Evolutionary conservation across 768 basidiomycete species (phyloP), one percentile per base, ranked within the genome.

Genomic region (Suillus americanus): DNA sequence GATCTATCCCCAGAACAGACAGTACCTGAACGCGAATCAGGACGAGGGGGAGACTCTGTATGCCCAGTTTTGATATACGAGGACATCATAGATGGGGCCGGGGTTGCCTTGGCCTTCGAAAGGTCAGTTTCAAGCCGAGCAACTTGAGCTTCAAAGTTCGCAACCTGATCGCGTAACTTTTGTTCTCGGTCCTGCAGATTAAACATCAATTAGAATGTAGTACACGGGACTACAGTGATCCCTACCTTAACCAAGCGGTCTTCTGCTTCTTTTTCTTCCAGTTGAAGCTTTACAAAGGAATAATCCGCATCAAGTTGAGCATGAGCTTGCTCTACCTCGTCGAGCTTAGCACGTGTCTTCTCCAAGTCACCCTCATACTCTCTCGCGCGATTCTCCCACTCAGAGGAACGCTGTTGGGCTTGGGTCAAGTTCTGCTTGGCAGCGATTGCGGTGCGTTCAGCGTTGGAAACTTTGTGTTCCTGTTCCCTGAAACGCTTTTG

Each of bases 381-480:
- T 70, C 87, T 88, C 23, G 90, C 86, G 28, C 88, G 88, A 66
- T 84, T 84, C 76, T 95, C 93, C 91, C 90, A 94, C 69, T 95
- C 93, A 3, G 84, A 78, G 3, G 90, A 84, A 30, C 90, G 90
- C 72, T 92, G 90, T 66, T 94, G 89, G 25, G 89, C 88, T 67
- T 90, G 87, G 25, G 82, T 75, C 35, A 94, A 81, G 72, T 76
- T 89, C 72, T 91, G 87, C 50, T 86, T 85, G 3, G 85, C 81
- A 20, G 86, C 76, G 28, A 76, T 77, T 1, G 86, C 80, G 13
- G 86, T 78, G 61, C 86, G 85, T 54, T 94, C 91, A 69, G 79
- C 85, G 68, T 85, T 89, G 33, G 80, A 72, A 3, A 82, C 67
- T 71, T 87, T 90, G 59, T 70, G 78, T 68, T 94, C 93, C 57